phyloP scores from a whole-genome alignment of 140 eudicot species.

The Anethum foeniculum region DNA sequence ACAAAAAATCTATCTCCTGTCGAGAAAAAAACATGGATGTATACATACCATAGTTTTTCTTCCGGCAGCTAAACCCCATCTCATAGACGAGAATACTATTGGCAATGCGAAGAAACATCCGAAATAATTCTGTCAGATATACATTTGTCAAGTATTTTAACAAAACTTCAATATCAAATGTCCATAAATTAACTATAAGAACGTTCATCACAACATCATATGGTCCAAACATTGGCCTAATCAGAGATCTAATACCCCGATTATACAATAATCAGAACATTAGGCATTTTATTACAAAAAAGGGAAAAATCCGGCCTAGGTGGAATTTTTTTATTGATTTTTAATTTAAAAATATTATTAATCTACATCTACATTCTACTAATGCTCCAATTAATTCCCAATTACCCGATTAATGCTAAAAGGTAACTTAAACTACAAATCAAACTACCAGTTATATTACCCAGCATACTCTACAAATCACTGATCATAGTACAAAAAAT shows the following conservation, averaged over 20 bases:
- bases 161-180: not conserved
- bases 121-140: constrained; percentile 67
- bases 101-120: constrained; percentile 94
- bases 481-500: not conserved
- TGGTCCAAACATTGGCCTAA: not conserved
- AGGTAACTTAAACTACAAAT: not conserved
- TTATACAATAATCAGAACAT: not conserved
- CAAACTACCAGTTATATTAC: not conserved
- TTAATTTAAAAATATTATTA: not conserved
- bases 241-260: not conserved
- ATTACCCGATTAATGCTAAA: not conserved
- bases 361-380: not conserved
- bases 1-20: not conserved
- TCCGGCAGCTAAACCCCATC: constrained; percentile 85
- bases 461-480: not conserved
- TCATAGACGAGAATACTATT: constrained; percentile 78
- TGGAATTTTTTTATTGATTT: not conserved
- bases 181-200: not conserved
- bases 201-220: not conserved
- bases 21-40: not conserved
- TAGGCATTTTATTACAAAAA: not conserved
- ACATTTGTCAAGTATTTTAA: constrained; percentile 5
- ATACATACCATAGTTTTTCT: constrained; percentile 80
- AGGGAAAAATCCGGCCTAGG: not conserved
- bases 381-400: too few relatives aligned